These are phyloP conservation scores for Evansstolkia leycettana DNA, from an alignment of 495 filamentous ascomycete species.

Conservation along the genomic window DNA sequence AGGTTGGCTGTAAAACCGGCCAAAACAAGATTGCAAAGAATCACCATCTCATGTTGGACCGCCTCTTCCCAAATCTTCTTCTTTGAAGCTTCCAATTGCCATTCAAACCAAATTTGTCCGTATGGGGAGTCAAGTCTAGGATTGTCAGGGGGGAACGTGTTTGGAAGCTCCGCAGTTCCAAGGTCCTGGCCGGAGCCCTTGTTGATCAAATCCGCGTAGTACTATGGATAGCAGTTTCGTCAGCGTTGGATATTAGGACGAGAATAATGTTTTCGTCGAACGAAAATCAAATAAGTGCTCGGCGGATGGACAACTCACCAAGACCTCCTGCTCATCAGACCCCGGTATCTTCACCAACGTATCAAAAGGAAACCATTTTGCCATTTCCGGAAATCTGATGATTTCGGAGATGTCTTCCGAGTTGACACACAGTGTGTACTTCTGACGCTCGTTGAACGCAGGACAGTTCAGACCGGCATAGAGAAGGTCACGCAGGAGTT, in stretches of 20 bases:
- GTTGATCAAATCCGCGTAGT: constrained; percentile 18
- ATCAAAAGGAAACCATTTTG: constrained; percentile 13
- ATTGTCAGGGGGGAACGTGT: constrained; percentile 9
- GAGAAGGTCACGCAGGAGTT: constrained; percentile 46
- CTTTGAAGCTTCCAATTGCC: constrained; percentile 8
- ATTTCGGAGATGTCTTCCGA: constrained; percentile 11
- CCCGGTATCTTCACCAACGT: constrained; percentile 16
- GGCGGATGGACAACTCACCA: constrained; percentile 11
- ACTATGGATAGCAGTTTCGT: constrained; percentile 7
- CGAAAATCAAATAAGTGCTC: neutral
- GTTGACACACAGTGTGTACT: constrained; percentile 16
- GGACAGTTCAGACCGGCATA: constrained; percentile 46
- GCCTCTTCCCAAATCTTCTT: constrained; percentile 11
- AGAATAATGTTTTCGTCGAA: neutral
- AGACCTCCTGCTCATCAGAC: constrained; percentile 14
- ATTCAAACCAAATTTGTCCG: constrained; percentile 20
- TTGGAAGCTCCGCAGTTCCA: constrained; percentile 4
- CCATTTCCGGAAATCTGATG: constrained; percentile 1
- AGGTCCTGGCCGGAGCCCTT: constrained; percentile 7
- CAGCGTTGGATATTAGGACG: neutral
- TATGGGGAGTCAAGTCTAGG: constrained; percentile 12
- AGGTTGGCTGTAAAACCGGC: constrained; percentile 7
- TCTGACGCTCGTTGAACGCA: constrained; percentile 51
- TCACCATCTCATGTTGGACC: constrained; percentile 10
- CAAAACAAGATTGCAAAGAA: constrained; percentile 10